Evolutionary conservation across 2,329 filamentous ascomycete genomes (phyloP), one percentile per base, ranked within the genome.

Genomic region (Didymosphaeria variabile): DNA sequence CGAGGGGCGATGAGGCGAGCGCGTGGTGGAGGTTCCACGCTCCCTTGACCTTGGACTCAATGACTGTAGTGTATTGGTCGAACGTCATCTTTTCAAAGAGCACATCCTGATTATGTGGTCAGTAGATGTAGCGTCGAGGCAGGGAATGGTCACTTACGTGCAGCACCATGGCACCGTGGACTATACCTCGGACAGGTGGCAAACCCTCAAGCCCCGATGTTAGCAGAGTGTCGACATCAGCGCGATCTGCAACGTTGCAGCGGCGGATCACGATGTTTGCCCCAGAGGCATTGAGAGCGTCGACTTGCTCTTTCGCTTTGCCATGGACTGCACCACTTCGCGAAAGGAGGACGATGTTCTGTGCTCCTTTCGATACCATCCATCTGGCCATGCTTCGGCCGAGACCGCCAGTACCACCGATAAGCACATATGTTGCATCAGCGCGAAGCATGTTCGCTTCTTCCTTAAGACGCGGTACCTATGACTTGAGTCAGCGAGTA

Each of bases 131-230:
- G 19, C 29, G 15, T 23, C 2, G 17, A 23, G 21, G n/a, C 21
- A 31, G 15, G 10, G 13, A 46, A 5, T 45, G 21, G 23, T 31
- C 5, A 61, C 67, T 65, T 50, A 69, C 67, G 13, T 64, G 56
- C 32, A 75, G 60, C 2, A 73, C 63, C 73, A 75, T 75, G 32
- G 72, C 73, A 13, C 64, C 70, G 19, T 71, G 67, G 26, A 71
- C 64, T 38, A 71, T 67, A 36, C 72, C 73, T 29, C 65, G 61
- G 17, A 75, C 65, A 2, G 71, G 69, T 17, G 72, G 69, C 31
- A 75, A 47, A 17, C 58, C 49, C 34, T 60, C 34, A 15, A 67
- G 47, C 8, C 55, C 57, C 38, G 53, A 61, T 21, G 21, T 46
- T n/a, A 58, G 7, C 29, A 63, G 42, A 6, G 45, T 17, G 15